A percentile compares a stretch with the other conserved stretches of the same genome.
Conservation (phyloP, 2,329 filamentous ascomycete species). For the Pezicula rhizophila region DNA sequence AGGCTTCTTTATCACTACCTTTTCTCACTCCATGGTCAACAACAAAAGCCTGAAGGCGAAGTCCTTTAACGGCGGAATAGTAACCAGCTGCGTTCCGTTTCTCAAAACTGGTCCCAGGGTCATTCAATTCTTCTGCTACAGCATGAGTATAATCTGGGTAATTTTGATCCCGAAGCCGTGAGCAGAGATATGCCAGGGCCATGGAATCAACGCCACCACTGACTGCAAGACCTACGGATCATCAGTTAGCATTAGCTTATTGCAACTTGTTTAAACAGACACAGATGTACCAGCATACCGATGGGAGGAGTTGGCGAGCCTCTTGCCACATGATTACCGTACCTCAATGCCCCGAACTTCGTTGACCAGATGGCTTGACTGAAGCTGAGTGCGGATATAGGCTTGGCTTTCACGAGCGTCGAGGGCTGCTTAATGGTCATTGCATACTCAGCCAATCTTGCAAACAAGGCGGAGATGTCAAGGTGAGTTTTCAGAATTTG, state of each 20-base stretch:
- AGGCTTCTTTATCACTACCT: slow-evolving; percentile 48
- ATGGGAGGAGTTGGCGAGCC: background rate
- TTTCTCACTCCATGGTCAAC: slow-evolving; percentile 53
- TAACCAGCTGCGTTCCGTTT: too few relatives aligned
- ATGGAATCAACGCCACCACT: slow-evolving; percentile 98
- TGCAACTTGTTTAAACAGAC: background rate
- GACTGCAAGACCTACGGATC: slow-evolving; percentile 61
- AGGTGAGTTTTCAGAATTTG: too few relatives aligned
- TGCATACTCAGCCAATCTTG: too few relatives aligned
- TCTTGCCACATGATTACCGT: background rate
- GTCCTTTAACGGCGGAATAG: slow-evolving; percentile 19
- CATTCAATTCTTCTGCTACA: too few relatives aligned
- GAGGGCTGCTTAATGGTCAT: background rate
- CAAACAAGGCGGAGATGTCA: too few relatives aligned
- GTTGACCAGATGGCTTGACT: background rate
- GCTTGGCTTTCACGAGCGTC: too few relatives aligned
- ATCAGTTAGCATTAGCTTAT: slow-evolving; percentile 2
- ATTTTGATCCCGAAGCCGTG: slow-evolving; percentile 11
- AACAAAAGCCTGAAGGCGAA: slow-evolving; percentile 41
- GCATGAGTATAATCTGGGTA: too few relatives aligned
- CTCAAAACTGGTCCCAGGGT: too few relatives aligned
- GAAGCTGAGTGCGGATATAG: background rate
- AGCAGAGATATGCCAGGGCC: slow-evolving; percentile 77
- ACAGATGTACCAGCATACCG: background rate
- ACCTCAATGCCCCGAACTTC: background rate